Conservation (phyloP, 352 stramenopile genomes). For the Phytophthora palmivora region DNA sequence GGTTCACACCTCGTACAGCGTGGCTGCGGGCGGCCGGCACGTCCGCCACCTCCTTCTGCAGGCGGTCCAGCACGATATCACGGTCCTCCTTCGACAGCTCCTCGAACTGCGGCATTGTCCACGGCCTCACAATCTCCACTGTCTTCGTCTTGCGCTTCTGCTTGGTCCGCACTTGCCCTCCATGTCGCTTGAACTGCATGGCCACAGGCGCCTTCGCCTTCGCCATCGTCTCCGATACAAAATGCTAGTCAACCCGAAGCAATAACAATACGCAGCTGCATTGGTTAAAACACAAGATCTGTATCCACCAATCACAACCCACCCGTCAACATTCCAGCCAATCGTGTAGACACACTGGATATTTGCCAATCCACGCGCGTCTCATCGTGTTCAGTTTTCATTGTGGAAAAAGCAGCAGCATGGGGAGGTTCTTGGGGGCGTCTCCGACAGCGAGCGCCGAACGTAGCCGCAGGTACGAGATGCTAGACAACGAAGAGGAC, state of each 20-base stretch:
- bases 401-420: constrained; percentile 24
- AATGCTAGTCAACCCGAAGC: constrained; percentile 8
- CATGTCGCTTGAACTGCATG: constrained; percentile 36
- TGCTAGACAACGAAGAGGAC: constrained; percentile 51
- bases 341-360: neutral
- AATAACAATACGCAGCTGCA: neutral
- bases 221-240: constrained; percentile 8
- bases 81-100: constrained; percentile 76
- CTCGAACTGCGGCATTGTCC: constrained; percentile 57
- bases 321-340: neutral
- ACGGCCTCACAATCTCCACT: constrained; percentile 47
- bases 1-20: constrained; percentile 63
- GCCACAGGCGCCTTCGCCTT: constrained; percentile 26
- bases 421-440: constrained; percentile 66
- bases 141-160: constrained; percentile 28
- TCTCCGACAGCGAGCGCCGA: constrained; percentile 45
- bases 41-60: constrained; percentile 66
- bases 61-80: constrained; percentile 80
- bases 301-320: constrained; percentile 1
- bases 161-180: constrained; percentile 5
- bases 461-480: constrained; percentile 61
- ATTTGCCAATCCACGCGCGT: constrained; percentile 18
- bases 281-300: constrained; percentile 12
- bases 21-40: constrained; percentile 29
- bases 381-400: constrained; percentile 31